Conservation (phyloP, 2,329 filamentous ascomycete species). For the Colletotrichum nymphaeae region DNA sequence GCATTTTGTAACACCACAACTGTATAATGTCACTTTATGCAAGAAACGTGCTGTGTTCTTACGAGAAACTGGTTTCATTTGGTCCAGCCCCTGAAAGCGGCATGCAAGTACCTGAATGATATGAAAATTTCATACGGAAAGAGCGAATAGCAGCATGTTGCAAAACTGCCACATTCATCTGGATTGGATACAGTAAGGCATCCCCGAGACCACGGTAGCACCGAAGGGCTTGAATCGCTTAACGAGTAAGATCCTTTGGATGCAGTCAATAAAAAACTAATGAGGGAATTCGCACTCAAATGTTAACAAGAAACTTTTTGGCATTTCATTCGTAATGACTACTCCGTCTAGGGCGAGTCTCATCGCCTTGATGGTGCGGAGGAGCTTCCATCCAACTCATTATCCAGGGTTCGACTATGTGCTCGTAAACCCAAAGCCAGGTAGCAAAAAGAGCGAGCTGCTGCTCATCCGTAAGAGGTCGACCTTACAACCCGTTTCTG, state of each 20-base stretch:
- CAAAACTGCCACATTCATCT: no score
- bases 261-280: background rate
- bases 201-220: no score
- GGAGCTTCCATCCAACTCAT: background rate
- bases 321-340: background rate
- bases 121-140: no score
- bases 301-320: background rate
- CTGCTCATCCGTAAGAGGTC: background rate
- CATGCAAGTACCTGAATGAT: no score
- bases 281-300: background rate
- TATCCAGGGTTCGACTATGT: background rate
- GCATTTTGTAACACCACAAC: background rate
- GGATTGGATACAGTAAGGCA: no score
- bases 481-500: background rate
- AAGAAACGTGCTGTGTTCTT: no score
- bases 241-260: background rate
- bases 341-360: background rate
- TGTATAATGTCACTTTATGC: slow-evolving; percentile 10
- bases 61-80: no score
- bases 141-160: no score
- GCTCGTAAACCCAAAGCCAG: background rate
- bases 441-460: background rate
- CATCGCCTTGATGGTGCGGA: background rate
- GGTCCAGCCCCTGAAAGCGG: no score
- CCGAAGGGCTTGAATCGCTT: no score